Conservation (phyloP, 2,329 filamentous ascomycete genomes). For the Nemania sp. region DNA sequence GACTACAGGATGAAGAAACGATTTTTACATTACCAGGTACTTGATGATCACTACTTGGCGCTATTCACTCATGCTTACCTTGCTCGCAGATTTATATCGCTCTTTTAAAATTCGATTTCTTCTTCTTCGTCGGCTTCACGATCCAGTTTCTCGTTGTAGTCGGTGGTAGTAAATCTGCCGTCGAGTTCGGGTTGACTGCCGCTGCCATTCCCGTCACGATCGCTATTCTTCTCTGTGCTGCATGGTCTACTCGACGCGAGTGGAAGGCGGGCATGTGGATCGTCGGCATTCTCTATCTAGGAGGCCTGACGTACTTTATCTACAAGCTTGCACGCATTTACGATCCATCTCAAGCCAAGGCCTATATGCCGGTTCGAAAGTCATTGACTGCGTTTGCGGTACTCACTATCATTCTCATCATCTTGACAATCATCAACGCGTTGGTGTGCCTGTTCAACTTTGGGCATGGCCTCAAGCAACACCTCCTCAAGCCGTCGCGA, state of each 20-base stretch:
- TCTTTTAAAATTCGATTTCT: conserved; percentile 98
- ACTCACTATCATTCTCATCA: conserved; percentile 88
- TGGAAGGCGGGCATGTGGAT: conserved; percentile 80
- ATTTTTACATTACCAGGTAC: conserved; percentile 94
- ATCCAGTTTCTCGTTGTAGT: conserved; percentile 98
- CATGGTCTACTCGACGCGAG: conserved; percentile 86
- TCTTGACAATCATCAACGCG: conserved; percentile 89
- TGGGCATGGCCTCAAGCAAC: conserved; percentile 86
- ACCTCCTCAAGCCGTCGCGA: conserved; percentile 71
- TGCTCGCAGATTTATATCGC: conserved; percentile 88
- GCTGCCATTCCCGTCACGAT: conserved; percentile 93
- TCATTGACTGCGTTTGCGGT: conserved; percentile 94
- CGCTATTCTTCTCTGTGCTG: conserved; percentile 84
- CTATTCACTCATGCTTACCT: conserved; percentile 40
- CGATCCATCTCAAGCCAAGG: conserved; percentile 65
- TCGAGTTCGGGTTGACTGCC: conserved; percentile 88
- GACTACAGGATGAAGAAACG: conserved; percentile 97
- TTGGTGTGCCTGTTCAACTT: conserved; percentile 93
- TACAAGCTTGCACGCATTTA: conserved; percentile 99
- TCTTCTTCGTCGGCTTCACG: conserved; percentile 99
- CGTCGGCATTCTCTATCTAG: conserved; percentile 88
- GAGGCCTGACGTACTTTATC: conserved; percentile 91
- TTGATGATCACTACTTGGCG: conserved; percentile 40
- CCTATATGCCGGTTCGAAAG: conserved; percentile 83
- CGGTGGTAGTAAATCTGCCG: conserved; percentile 71